Percentiles rank a stretch among this genome's conserved stretches.
Conservation (phyloP, 805 yeast genomes). For the Phaffomyces antillensis region DNA sequence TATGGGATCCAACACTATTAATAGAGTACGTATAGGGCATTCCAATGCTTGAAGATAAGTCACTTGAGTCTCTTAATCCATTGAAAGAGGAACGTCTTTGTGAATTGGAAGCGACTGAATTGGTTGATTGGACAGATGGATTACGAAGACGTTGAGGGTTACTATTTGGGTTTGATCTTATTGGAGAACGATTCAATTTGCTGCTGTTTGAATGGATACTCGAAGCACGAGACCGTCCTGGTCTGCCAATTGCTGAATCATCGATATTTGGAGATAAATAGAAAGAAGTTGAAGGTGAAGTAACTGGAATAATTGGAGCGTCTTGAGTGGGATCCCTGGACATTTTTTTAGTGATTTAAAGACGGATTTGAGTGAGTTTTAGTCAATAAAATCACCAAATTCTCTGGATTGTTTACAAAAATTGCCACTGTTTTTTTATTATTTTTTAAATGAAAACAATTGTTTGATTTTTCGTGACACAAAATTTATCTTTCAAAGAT, state of each 20-base stretch:
- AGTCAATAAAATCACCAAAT: too few relatives aligned
- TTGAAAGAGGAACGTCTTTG: constrained; percentile 16
- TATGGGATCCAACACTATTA: not conserved
- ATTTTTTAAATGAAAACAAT: too few relatives aligned
- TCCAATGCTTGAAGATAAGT: constrained; percentile 16
- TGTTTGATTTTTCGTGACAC: not conserved
- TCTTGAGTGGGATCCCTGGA: not conserved
- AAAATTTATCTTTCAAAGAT: not conserved
- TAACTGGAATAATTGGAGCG: not conserved
- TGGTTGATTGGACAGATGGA: constrained; percentile 1
- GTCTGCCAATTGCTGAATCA: not conserved
- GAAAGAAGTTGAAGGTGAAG: too few relatives aligned
- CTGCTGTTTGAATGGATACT: constrained; percentile 1
- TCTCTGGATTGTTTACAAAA: not conserved
- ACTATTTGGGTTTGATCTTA: constrained; percentile 6
- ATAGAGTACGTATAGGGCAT: constrained; percentile 14
- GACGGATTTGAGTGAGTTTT: too few relatives aligned
- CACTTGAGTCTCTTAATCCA: constrained; percentile 10
- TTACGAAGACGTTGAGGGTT: constrained; percentile 8
- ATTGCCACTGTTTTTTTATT: not conserved
- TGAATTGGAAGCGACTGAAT: not conserved
- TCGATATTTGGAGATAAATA: not conserved
- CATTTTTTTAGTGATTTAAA: not conserved
- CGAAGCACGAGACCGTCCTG: constrained; percentile 5
- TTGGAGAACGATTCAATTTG: constrained; percentile 14